Evolutionary conservation across 108 stramenopile genomes (phyloP).

Genomic region (Schizochytrium sp.): DNA sequence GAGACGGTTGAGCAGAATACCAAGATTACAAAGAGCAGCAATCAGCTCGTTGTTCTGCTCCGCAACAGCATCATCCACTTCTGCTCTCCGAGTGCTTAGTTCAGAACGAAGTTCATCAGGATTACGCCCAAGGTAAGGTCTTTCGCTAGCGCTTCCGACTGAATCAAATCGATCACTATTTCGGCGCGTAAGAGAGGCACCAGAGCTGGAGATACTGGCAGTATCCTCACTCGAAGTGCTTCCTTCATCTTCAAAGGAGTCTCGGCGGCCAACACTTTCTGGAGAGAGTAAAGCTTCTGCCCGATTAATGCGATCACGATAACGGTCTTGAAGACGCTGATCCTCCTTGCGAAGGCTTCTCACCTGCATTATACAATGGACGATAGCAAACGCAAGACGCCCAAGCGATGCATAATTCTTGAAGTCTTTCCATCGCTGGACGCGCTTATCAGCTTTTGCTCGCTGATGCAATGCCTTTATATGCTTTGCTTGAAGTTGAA

Average conservation of each 20-base stretch:
- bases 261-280: no score
- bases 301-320: neutral
- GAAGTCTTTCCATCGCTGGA: conserved; percentile 48
- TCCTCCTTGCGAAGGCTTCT: neutral
- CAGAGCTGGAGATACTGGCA: neutral
- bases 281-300: neutral
- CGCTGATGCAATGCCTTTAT: neutral
- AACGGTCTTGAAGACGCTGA: neutral
- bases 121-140: neutral
- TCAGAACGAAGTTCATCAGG: neutral
- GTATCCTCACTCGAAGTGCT: conserved; percentile 3
- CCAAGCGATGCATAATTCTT: conserved; percentile 49
- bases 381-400: conserved; percentile 31
- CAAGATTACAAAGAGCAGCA: conserved; percentile 24
- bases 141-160: conserved; percentile 14
- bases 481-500: conserved; percentile 3
- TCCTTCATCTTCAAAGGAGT: neutral
- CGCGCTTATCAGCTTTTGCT: neutral
- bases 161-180: conserved; percentile 41
- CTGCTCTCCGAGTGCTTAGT: neutral
- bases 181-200: neutral
- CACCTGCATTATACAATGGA: conserved; percentile 27
- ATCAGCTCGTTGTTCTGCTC: conserved; percentile 56
- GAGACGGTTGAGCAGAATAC: conserved; percentile 55
- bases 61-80: neutral